phyloP scores from a whole-genome alignment of 169 alveolate genomes.

The Neospora caninum region DNA sequence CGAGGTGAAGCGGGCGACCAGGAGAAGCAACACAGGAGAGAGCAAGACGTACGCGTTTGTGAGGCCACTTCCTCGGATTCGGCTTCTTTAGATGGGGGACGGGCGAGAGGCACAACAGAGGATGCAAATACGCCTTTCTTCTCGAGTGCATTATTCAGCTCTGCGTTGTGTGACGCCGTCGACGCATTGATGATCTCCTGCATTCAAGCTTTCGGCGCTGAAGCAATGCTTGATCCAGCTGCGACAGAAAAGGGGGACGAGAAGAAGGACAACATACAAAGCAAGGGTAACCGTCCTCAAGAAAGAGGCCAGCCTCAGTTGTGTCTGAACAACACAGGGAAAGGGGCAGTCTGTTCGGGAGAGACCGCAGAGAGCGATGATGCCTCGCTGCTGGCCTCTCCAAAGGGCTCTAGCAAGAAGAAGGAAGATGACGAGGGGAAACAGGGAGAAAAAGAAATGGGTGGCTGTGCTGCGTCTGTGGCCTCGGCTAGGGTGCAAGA shows the following conservation, averaged over 20 bases:
- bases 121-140: neutral
- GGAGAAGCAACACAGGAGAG: neutral
- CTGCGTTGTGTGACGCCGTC: slow-evolving; percentile 61
- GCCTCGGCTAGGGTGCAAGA: neutral
- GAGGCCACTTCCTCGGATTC: neutral
- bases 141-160: neutral
- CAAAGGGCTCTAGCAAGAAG: neutral
- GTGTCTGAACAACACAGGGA: neutral
- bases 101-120: neutral
- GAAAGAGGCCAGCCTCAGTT: neutral
- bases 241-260: neutral
- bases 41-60: neutral
- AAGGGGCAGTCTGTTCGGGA: neutral
- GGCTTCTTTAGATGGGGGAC: neutral
- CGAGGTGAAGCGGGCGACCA: neutral
- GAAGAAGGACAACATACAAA: neutral
- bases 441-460: neutral
- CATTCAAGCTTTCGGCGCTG: slow-evolving; percentile 63
- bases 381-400: neutral
- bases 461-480: neutral
- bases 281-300: neutral
- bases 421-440: neutral
- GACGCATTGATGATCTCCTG: slow-evolving; percentile 63
- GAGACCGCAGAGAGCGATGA: neutral
- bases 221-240: slow-evolving; percentile 22